Evolutionary conservation across 176 grass and related monocot species (phyloP).

Genomic region (Hsuehochloa calcarea): DNA sequence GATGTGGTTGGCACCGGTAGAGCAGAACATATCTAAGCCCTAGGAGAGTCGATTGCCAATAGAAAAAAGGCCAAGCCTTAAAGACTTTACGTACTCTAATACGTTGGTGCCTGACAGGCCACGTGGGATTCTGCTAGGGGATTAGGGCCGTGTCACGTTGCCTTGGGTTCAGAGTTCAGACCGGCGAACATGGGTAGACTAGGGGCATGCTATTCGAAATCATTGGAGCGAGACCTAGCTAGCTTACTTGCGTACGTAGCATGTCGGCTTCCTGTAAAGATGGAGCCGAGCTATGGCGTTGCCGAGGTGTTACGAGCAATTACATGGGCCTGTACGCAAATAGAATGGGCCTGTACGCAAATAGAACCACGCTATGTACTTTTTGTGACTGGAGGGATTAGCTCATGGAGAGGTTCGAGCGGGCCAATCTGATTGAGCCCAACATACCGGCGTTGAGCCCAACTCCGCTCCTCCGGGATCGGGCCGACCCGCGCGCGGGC

Average conservation of each 20-base stretch:
- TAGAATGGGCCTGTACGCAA: no score
- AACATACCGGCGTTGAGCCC: no score
- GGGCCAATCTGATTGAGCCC: not conserved
- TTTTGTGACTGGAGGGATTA: no score
- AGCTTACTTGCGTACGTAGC: not conserved
- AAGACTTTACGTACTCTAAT: not conserved
- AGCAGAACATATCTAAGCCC: not conserved
- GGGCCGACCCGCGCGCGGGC: no score
- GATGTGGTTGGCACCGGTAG: not conserved
- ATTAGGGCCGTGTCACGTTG: conserved; percentile 25
- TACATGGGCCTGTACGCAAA: no score
- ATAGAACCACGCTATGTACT: no score
- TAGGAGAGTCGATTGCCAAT: not conserved
- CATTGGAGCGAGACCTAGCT: not conserved
- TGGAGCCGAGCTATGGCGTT: not conserved
- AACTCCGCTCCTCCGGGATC: not conserved
- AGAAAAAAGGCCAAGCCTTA: not conserved
- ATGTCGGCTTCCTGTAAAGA: not conserved
- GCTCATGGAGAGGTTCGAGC: not conserved
- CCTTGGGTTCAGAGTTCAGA: not conserved
- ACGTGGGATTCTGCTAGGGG: not conserved
- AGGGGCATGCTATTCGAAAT: not conserved
- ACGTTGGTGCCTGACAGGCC: not conserved
- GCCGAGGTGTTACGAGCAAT: not conserved
- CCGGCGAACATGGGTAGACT: not conserved